These are phyloP conservation scores for Aureobasidium sp. DNA, from an alignment of 2,329 filamentous ascomycete genomes.

Conservation along the genomic window DNA sequence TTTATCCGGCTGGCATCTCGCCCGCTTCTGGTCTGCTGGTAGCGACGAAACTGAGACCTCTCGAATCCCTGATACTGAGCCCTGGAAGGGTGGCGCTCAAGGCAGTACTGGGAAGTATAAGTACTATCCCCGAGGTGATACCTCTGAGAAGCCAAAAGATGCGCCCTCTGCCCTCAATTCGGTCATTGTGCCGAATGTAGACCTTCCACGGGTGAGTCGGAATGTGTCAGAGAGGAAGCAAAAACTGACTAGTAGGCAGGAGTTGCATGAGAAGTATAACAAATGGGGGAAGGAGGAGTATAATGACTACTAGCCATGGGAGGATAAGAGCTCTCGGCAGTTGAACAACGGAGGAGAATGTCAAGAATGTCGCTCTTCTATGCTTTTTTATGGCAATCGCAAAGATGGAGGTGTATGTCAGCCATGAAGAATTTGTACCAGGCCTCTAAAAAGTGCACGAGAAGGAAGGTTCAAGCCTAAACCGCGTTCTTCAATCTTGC, in stretches of 20 bases:
- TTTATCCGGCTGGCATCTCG: neutral
- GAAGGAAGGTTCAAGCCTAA: too few species aligned
- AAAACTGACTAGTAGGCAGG: slow-evolving; percentile 38
- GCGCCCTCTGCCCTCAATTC: slow-evolving; percentile 92
- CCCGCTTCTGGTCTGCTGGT: neutral
- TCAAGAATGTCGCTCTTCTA: too few species aligned
- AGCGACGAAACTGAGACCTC: neutral
- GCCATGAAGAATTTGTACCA: too few species aligned
- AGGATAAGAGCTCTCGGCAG: too few species aligned
- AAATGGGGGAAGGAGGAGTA: slow-evolving; percentile 99
- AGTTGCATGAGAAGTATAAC: slow-evolving; percentile 94
- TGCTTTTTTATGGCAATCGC: too few species aligned
- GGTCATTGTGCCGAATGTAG: slow-evolving; percentile 88
- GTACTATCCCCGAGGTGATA: slow-evolving; percentile 66
- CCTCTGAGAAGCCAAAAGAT: slow-evolving; percentile 54
- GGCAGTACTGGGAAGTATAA: slow-evolving; percentile 48
- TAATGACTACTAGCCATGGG: slow-evolving; percentile 19
- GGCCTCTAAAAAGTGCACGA: too few species aligned
- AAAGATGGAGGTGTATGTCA: too few species aligned
- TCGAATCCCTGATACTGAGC: slow-evolving; percentile 50
- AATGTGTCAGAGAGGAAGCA: neutral
- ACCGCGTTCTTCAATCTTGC: too few species aligned
- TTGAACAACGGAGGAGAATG: too few species aligned
- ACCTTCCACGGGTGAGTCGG: slow-evolving; percentile 67
- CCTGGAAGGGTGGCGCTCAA: slow-evolving; percentile 65